These are phyloP conservation scores for Lepidium didymum DNA, from an alignment of 345 rosid genomes.

Conservation along the genomic window DNA sequence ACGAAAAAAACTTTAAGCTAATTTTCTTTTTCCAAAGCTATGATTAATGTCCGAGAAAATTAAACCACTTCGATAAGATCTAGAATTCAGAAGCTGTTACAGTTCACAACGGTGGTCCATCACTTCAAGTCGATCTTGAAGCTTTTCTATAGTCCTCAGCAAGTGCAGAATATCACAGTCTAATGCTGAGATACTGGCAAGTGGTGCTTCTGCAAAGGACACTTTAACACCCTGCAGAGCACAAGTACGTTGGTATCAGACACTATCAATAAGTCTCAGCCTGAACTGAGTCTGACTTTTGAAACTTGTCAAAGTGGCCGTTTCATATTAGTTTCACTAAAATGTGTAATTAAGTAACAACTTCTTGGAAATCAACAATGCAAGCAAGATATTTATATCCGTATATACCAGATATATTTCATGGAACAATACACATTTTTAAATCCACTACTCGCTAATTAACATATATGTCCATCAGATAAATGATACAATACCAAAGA, in stretches of 20 bases:
- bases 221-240: conserved; percentile 69
- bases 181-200: conserved; percentile 47
- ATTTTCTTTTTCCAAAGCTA: neutral
- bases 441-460: neutral
- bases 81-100: conserved; percentile 35
- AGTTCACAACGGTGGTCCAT: conserved; percentile 59
- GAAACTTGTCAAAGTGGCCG: neutral
- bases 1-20: neutral
- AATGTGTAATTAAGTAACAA: neutral
- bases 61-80: neutral
- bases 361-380: neutral
- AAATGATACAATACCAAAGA: neutral
- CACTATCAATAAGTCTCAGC: neutral
- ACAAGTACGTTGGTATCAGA: neutral
- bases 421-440: neutral
- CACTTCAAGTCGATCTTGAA: conserved; percentile 65
- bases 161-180: conserved; percentile 72
- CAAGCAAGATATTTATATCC: neutral
- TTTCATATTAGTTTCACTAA: neutral
- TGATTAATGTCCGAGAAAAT: neutral
- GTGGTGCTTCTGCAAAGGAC: conserved; percentile 48
- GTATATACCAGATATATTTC: neutral
- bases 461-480: neutral
- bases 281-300: neutral
- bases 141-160: conserved; percentile 75